A percentile compares a stretch with the other conserved stretches of the same genome.
Evolutionary conservation across 177 flowering plant genomes (phyloP).

Genomic region (Telopea speciosissima): DNA sequence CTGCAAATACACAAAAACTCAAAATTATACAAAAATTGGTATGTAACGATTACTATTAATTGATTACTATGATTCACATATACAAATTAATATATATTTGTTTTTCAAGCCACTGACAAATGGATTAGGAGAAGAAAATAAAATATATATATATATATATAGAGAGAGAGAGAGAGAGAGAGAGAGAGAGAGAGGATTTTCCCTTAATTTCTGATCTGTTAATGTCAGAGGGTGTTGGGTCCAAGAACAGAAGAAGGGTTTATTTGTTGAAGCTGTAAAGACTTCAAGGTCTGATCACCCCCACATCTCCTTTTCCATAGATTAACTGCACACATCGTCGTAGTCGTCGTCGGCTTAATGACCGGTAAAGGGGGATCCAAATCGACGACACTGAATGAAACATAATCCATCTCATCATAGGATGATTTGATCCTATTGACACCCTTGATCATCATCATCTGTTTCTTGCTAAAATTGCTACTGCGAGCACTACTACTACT

Average conservation of each 20-base stretch:
- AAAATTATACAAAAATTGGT: too few relatives aligned
- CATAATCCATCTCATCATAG: background rate
- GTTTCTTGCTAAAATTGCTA: background rate
- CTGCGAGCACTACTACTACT: too few relatives aligned
- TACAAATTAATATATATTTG: too few relatives aligned
- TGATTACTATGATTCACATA: too few relatives aligned
- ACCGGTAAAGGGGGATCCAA: conserved; percentile 20
- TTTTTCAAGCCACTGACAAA: too few relatives aligned
- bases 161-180: too few relatives aligned
- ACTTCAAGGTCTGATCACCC: background rate
- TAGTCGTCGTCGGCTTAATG: background rate
- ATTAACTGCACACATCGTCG: background rate
- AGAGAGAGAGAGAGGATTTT: too few relatives aligned
- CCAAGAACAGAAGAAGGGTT: background rate
- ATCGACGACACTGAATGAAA: background rate
- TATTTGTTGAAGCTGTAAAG: background rate
- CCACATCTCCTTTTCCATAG: background rate
- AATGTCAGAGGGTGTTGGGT: background rate
- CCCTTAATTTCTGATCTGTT: too few relatives aligned
- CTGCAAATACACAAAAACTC: too few relatives aligned
- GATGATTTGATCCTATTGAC: background rate
- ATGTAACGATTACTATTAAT: too few relatives aligned
- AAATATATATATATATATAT: too few relatives aligned
- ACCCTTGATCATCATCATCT: background rate
- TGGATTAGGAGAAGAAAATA: background rate